Evolutionary conservation across 306 rosid genomes (phyloP).

Genomic region (Glycine soja): DNA sequence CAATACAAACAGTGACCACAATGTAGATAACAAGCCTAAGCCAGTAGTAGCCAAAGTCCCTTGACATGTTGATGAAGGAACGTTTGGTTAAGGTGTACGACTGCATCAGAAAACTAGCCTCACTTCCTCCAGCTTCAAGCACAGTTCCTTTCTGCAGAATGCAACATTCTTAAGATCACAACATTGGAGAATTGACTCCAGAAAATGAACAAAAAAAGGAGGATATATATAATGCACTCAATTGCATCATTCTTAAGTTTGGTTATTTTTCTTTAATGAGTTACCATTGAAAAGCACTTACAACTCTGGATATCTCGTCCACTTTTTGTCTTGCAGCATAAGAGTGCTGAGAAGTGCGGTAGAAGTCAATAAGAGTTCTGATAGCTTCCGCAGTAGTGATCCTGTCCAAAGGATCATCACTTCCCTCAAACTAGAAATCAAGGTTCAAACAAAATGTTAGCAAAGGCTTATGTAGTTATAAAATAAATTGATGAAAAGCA

Average conservation of each 20-base stretch:
- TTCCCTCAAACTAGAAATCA: constrained; percentile 68
- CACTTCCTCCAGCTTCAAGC: constrained; percentile 93
- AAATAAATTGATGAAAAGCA: neutral
- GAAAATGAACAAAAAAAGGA: constrained; percentile 7
- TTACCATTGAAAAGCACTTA: constrained; percentile 52
- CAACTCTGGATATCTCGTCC: constrained; percentile 83
- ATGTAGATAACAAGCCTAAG: constrained; percentile 94
- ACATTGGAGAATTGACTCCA: neutral
- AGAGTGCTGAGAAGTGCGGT: constrained; percentile 74
- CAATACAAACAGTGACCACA: constrained; percentile 89
- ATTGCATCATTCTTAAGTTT: neutral
- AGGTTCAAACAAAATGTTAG: constrained; percentile 32
- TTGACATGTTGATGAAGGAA: constrained; percentile 93
- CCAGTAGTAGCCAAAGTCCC: constrained; percentile 98
- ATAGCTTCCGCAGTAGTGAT: constrained; percentile 86
- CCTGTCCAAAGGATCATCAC: constrained; percentile 91
- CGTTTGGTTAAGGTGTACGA: constrained; percentile 79
- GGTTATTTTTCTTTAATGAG: neutral
- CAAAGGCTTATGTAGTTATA: neutral
- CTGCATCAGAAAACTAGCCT: constrained; percentile 94
- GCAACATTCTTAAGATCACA: neutral
- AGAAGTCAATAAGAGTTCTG: constrained; percentile 70
- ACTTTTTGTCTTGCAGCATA: constrained; percentile 80
- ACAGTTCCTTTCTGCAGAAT: constrained; percentile 86
- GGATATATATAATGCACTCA: neutral